Conservation (phyloP, 257 asterid species). For the Primulina eburnea region DNA sequence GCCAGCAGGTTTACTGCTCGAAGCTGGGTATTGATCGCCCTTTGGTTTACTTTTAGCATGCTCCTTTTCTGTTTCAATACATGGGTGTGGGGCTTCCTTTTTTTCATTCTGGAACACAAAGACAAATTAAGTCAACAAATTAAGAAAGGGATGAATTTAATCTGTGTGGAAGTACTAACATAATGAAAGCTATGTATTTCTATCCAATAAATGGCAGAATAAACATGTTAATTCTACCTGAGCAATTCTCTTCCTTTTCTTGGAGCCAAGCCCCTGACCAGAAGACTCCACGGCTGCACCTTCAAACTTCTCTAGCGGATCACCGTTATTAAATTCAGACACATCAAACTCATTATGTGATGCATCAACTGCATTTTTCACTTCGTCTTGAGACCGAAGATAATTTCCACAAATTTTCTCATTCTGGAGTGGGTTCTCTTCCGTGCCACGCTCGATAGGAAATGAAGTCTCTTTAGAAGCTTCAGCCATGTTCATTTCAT, state of each 20-base stretch:
- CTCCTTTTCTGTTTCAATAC: conserved; percentile 38
- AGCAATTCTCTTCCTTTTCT: conserved; percentile 73
- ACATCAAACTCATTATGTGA: conserved; percentile 59
- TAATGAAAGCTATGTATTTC: background rate
- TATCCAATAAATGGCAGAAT: background rate
- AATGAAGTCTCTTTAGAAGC: conserved; percentile 36
- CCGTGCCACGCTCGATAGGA: conserved; percentile 28
- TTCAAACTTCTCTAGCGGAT: conserved; percentile 50
- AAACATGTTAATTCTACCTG: conserved; percentile 44
- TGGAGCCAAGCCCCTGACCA: conserved; percentile 45
- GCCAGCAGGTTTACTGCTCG: conserved; percentile 49
- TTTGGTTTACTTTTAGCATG: conserved; percentile 41
- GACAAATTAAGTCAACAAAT: conserved; percentile 19
- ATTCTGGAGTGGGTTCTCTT: conserved; percentile 49
- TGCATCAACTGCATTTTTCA: conserved; percentile 35
- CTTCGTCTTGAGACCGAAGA: conserved; percentile 42
- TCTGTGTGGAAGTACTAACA: background rate
- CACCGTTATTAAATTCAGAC: conserved; percentile 65
- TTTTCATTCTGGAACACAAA: conserved; percentile 43
- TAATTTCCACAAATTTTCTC: conserved; percentile 43
- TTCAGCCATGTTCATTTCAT: conserved; percentile 37
- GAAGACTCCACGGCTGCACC: conserved; percentile 42
- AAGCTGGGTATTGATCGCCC: conserved; percentile 42
- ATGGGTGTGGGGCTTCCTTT: conserved; percentile 37
- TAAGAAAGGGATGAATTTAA: background rate